phyloP scores from a whole-genome alignment of 2,329 filamentous ascomycete genomes.

The Chaetomium globosum region DNA sequence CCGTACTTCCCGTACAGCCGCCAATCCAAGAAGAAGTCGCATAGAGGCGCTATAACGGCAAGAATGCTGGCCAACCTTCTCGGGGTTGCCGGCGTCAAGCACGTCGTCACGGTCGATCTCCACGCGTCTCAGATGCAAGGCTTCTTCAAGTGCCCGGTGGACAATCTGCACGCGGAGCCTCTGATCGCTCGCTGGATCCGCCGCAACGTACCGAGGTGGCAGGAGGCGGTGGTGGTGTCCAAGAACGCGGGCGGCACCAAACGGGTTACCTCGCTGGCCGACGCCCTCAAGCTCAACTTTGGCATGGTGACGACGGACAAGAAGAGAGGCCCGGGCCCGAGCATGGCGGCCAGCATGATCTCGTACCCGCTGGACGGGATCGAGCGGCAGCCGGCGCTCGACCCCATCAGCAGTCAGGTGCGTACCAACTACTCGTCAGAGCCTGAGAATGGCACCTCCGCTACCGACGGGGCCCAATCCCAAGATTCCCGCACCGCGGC shows the following conservation, averaged over 20 bases:
- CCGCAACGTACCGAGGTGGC: conserved; percentile 84
- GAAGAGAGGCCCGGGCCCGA: conserved; percentile 60
- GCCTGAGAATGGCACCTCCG: conserved; percentile 34
- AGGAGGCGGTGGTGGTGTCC: conserved; percentile 90
- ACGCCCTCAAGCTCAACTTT: conserved; percentile 95
- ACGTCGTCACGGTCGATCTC: conserved; percentile 95
- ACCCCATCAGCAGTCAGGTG: conserved; percentile 41
- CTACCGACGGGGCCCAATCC: conserved; percentile 34
- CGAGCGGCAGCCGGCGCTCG: conserved; percentile 51
- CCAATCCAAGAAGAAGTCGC: conserved; percentile 98
- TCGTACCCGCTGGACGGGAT: conserved; percentile 67
- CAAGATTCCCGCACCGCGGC: conserved; percentile 43
- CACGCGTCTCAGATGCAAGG: conserved; percentile 99
- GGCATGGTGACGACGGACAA: conserved; percentile 90
- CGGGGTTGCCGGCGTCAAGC: conserved; percentile 89
- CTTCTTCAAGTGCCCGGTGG: conserved; percentile 96
- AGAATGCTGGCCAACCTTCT: conserved; percentile 96
- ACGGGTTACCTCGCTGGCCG: conserved; percentile 91
- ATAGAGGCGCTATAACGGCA: conserved; percentile 92
- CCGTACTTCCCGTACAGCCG: conserved; percentile 99
- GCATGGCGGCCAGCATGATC: conserved; percentile 78
- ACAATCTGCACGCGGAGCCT: conserved; percentile 95
- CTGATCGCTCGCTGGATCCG: conserved; percentile 95
- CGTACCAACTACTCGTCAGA: conserved; percentile 35
- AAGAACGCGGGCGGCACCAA: conserved; percentile 98